Evolutionary conservation across 2,329 filamentous ascomycete genomes (phyloP).

Genomic region (Lachnellula occidentalis): DNA sequence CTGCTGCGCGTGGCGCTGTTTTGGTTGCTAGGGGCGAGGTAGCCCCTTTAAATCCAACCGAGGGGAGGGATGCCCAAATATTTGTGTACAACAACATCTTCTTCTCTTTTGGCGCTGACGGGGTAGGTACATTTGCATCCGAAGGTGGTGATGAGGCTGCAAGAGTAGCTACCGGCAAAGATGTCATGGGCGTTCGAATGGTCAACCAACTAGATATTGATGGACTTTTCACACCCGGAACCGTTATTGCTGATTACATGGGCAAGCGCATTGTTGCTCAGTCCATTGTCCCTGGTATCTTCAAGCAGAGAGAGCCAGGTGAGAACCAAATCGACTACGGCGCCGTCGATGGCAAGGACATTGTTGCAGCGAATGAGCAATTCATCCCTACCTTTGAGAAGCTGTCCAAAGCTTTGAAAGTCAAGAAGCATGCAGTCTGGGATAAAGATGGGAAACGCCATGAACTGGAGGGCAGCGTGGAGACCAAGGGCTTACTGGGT

Average conservation of each 20-base stretch:
- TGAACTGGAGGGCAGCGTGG: slow-evolving; percentile 89
- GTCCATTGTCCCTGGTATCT: slow-evolving; percentile 97
- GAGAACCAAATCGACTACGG: slow-evolving; percentile 99
- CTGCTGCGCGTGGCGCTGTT: slow-evolving; percentile 84
- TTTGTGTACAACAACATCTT: slow-evolving; percentile 99
- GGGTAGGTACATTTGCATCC: slow-evolving; percentile 91
- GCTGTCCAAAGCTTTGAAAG: slow-evolving; percentile 81
- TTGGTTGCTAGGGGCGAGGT: slow-evolving; percentile 91
- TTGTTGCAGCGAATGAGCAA: slow-evolving; percentile 82
- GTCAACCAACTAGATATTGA: slow-evolving; percentile 97
- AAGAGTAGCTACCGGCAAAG: slow-evolving; percentile 91
- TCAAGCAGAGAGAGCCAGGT: slow-evolving; percentile 94
- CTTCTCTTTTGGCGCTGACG: slow-evolving; percentile 96
- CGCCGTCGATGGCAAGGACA: slow-evolving; percentile 93
- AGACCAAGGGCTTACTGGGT: slow-evolving; percentile 95
- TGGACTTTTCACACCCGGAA: slow-evolving; percentile 90
- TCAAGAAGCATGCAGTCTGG: slow-evolving; percentile 96
- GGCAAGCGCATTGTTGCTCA: slow-evolving; percentile 96
- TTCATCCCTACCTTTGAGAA: slow-evolving; percentile 83
- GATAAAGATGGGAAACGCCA: slow-evolving; percentile 90
- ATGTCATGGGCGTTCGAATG: slow-evolving; percentile 86
- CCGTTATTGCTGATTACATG: slow-evolving; percentile 92
- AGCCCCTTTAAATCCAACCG: slow-evolving; percentile 88
- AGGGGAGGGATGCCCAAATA: slow-evolving; percentile 88
- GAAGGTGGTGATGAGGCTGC: slow-evolving; percentile 97